Percentiles rank a stretch among this genome's conserved stretches.
Evolutionary conservation across 2,329 filamentous ascomycete species (phyloP).

Genomic region (Fusarium foetens): DNA sequence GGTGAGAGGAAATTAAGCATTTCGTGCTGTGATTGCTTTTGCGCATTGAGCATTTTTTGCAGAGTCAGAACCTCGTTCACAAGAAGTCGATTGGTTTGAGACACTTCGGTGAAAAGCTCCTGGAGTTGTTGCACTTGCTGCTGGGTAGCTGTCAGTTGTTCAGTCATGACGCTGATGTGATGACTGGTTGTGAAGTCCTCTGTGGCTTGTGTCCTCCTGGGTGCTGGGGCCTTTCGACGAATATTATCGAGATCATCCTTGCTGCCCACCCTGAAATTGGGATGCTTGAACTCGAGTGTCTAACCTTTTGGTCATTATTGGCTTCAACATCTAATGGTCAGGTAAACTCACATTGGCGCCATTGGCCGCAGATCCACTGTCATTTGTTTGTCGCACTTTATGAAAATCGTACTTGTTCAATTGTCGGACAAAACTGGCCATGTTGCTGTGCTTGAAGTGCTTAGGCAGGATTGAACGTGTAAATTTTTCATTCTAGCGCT

Average conservation of each 20-base stretch:
- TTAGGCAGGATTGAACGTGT: constrained; percentile 97
- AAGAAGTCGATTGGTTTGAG: constrained; percentile 69
- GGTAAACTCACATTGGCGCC: constrained; percentile 51
- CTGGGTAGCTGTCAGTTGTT: constrained; percentile 88
- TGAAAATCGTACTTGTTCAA: constrained; percentile 99
- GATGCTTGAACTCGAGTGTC: constrained; percentile 87
- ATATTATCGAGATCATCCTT: constrained; percentile 98
- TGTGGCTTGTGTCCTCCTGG: constrained; percentile 74
- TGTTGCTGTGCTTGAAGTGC: constrained; percentile 99
- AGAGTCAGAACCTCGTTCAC: constrained; percentile 70
- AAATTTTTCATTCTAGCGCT: constrained; percentile 89
- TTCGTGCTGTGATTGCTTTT: constrained; percentile 67
- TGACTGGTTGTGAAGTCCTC: constrained; percentile 84
- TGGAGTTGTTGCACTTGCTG: constrained; percentile 91
- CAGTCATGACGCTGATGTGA: constrained; percentile 89
- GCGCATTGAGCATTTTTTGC: constrained; percentile 69
- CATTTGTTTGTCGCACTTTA: constrained; percentile 77
- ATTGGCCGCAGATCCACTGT: constrained; percentile 49
- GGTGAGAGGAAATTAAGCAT: constrained; percentile 65
- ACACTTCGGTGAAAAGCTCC: constrained; percentile 83
- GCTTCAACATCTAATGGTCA: neutral
- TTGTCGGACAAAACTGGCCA: constrained; percentile 95
- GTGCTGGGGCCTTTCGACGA: constrained; percentile 90
- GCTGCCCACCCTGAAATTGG: constrained; percentile 93
- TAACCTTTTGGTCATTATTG: constrained; percentile 52